Base-by-base conservation (phyloP, 2,329 filamentous ascomycete genomes). In the Aspergillus niger region DNA sequence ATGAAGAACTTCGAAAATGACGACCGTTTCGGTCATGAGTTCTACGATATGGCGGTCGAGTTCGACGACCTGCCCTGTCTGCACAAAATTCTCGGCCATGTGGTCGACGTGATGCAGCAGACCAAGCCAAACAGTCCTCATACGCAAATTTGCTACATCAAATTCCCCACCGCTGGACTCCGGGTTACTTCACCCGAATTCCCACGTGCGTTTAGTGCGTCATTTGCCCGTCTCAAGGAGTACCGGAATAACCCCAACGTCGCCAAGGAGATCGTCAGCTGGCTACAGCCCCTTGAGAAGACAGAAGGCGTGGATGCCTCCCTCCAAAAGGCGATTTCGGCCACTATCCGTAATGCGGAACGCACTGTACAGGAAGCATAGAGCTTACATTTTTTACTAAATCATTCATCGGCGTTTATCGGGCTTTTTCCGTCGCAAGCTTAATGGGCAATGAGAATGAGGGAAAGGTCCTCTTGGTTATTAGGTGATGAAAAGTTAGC, bases 31-130 rank as follows among this genome's bases (percentile, higher is more conserved):
- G 91, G 87, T 3, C 87, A 89, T 69, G 79, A 84, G 22, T 97
- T 97, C 77, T 98, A 95, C 76, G 81, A 90, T 69, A 85, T 96
- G 78, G 90, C 96, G 65, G 81, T 86, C 2, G 80, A 82, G 5
- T 97, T 96, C 74, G 80, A 82, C 20, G 79, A 85, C 43, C 80
- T 92, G 30, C 83, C 87, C 1, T 89, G 88, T 58, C 82, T 89
- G 57, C 74, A 79, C 10, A 88, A 79, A 69, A 86, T 97, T 43
- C 78, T 93, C 41, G 83, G 89, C 64, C 91, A 96, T 74, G 88
- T 96, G 51, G 77, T 95, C 44, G 72, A 77, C 50, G 80, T 80
- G 43, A 84, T 97, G 79, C 79, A 82, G 44, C 77, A 85, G 64
- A 75, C 81, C 36, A 86, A 85, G 64, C 85, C 90, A 2, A 80